These are phyloP conservation scores for Penicillium subrubescens DNA, from an alignment of 495 filamentous ascomycete genomes.

Conservation along the genomic window DNA sequence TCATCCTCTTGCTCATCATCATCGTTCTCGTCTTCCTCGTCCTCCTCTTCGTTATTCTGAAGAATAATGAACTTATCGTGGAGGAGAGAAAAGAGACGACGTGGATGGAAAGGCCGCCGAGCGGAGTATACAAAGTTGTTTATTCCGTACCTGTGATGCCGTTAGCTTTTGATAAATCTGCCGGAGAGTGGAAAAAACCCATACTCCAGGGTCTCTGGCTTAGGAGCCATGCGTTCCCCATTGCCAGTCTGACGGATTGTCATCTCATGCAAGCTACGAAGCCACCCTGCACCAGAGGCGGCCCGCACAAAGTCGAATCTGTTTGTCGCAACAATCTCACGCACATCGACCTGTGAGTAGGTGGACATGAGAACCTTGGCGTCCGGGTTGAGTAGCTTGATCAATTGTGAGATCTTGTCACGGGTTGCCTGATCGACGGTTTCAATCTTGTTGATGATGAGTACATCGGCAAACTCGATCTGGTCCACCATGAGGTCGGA, in stretches of 20 bases:
- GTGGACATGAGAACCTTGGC: constrained; percentile 52
- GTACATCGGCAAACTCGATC: constrained; percentile 63
- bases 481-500: constrained; percentile 64
- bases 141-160: constrained; percentile 46
- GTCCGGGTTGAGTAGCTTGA: constrained; percentile 52
- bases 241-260: constrained; percentile 42
- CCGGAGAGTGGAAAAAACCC: too few relatives aligned
- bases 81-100: constrained; percentile 49
- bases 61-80: constrained; percentile 58
- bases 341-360: constrained; percentile 50
- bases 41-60: constrained; percentile 45
- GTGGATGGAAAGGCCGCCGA: constrained; percentile 55
- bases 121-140: constrained; percentile 59
- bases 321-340: constrained; percentile 53
- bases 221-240: constrained; percentile 49
- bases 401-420: constrained; percentile 43
- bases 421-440: constrained; percentile 40
- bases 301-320: constrained; percentile 49
- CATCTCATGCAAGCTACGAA: constrained; percentile 55
- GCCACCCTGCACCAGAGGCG: constrained; percentile 48
- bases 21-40: constrained; percentile 32
- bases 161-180: too few relatives aligned
- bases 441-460: constrained; percentile 59
- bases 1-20: constrained; percentile 38
- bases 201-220: constrained; percentile 59